Evolutionary conservation across 2,329 filamentous ascomycete species (phyloP).

Genomic region (Chaetomiaceae sp.): DNA sequence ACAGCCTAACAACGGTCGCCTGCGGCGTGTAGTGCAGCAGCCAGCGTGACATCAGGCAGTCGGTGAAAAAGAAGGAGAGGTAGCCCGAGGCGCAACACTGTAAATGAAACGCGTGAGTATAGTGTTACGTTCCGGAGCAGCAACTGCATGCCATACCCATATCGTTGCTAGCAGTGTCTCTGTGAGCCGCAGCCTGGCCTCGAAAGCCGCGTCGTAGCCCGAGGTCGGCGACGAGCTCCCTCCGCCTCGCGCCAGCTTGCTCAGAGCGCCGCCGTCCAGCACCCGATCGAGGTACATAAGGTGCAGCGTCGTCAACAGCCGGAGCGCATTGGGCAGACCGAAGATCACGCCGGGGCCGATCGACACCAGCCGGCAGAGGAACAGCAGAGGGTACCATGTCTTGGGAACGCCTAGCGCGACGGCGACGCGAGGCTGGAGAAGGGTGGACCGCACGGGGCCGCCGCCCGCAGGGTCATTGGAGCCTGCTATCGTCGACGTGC

Average conservation of each 20-base stretch:
- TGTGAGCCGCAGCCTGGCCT: constrained; percentile 51
- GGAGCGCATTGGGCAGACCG: constrained; percentile 62
- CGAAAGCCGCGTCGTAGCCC: constrained; percentile 26
- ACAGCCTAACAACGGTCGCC: constrained; percentile 72
- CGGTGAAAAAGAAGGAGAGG: constrained; percentile 75
- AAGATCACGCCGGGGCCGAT: constrained; percentile 66
- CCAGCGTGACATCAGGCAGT: constrained; percentile 82
- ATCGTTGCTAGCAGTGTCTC: constrained; percentile 67
- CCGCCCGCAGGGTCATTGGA: neutral
- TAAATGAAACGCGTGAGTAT: too few species aligned
- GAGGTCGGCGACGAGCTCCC: neutral
- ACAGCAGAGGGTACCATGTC: constrained; percentile 67
- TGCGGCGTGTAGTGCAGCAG: constrained; percentile 77
- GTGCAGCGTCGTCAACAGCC: constrained; percentile 60
- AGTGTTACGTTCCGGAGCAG: neutral
- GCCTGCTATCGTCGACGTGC: neutral
- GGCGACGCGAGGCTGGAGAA: constrained; percentile 70
- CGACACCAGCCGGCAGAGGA: constrained; percentile 66
- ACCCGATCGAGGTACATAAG: constrained; percentile 26
- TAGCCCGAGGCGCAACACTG: constrained; percentile 73
- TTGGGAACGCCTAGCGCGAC: constrained; percentile 68
- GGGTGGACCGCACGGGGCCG: constrained; percentile 29
- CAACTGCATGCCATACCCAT: constrained; percentile 57
- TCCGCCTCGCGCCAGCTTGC: constrained; percentile 1
- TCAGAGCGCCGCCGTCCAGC: constrained; percentile 10